Evolutionary conservation across 495 filamentous ascomycete species (phyloP).

Genomic region (Penicillium paradoxum): DNA sequence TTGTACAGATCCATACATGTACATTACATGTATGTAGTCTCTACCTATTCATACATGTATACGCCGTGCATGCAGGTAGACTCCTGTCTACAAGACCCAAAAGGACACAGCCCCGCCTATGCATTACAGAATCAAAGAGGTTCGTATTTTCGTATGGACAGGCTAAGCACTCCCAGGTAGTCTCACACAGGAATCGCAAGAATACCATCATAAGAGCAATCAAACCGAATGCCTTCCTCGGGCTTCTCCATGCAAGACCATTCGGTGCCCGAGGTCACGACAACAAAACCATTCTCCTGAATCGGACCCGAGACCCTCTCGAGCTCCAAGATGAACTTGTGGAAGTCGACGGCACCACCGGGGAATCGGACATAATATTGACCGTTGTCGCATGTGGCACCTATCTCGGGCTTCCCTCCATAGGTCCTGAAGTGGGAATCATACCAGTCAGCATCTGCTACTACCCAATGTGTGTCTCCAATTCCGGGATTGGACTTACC

Average conservation of each 20-base stretch:
- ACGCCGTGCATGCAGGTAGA: too few species aligned
- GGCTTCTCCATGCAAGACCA: constrained; percentile 24
- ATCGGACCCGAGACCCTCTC: constrained; percentile 15
- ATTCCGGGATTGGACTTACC: too few species aligned
- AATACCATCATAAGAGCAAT: constrained; percentile 16
- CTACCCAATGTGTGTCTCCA: background rate
- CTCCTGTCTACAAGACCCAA: too few species aligned
- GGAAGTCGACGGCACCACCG: constrained; percentile 14
- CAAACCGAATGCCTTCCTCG: constrained; percentile 1
- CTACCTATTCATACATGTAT: too few species aligned
- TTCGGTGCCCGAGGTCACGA: constrained; percentile 14
- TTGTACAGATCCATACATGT: too few species aligned
- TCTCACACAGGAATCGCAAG: constrained; percentile 13
- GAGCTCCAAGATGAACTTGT: constrained; percentile 17
- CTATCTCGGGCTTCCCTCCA: constrained; percentile 8
- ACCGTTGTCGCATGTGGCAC: constrained; percentile 22
- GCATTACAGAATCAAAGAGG: too few species aligned
- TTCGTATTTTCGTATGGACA: too few species aligned
- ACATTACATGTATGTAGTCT: too few species aligned
- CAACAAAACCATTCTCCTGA: constrained; percentile 13
- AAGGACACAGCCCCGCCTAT: too few species aligned
- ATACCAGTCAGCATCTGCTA: background rate
- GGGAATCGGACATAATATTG: constrained; percentile 28
- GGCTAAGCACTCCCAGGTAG: too few species aligned
- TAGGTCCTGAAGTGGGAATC: constrained; percentile 11